These are phyloP conservation scores for Anastatica hierochuntica DNA, from an alignment of 345 rosid species.

Conservation along the genomic window DNA sequence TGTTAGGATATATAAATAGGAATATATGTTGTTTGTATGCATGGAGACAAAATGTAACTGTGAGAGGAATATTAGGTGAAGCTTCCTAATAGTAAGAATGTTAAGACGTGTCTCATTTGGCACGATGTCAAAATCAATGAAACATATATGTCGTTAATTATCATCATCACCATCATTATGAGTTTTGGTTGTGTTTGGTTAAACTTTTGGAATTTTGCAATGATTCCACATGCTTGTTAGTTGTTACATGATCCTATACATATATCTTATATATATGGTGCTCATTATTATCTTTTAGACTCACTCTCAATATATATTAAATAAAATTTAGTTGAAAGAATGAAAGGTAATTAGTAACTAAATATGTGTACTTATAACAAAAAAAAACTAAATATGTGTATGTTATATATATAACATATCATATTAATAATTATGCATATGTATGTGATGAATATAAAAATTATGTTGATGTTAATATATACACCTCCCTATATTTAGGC, in stretches of 20 bases:
- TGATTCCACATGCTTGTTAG: conserved; percentile 26
- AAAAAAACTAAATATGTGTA: neutral
- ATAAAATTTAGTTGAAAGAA: neutral
- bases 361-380: neutral
- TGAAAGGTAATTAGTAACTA: too few species aligned
- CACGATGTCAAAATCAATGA: conserved; percentile 21
- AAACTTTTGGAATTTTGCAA: conserved; percentile 24
- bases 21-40: conserved; percentile 8
- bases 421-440: neutral
- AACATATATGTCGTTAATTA: conserved; percentile 7
- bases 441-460: conserved; percentile 9
- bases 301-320: neutral
- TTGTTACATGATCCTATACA: conserved; percentile 13
- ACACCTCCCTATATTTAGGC: conserved; percentile 16
- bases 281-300: neutral
- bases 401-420: neutral
- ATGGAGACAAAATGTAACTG: conserved; percentile 11
- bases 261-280: neutral
- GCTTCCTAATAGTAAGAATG: conserved; percentile 14
- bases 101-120: conserved; percentile 17
- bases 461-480: conserved; percentile 1
- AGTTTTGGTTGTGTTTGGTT: conserved; percentile 14
- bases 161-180: conserved; percentile 7
- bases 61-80: conserved; percentile 27
- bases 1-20: neutral